These are phyloP conservation scores for Dysphania ambrosioides DNA, from an alignment of 148 eudicot genomes.

Conservation along the genomic window DNA sequence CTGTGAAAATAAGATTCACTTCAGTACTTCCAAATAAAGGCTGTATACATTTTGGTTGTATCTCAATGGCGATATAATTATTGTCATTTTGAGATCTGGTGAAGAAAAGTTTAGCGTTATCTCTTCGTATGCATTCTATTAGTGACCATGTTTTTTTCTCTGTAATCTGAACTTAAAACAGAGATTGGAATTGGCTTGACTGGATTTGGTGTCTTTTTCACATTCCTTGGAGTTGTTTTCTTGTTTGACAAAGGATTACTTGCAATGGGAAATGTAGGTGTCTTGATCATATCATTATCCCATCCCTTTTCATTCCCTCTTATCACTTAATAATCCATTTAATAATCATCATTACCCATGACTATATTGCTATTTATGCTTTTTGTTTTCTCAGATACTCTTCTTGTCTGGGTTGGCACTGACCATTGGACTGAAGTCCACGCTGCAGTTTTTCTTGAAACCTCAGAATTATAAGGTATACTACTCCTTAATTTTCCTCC, in stretches of 20 bases:
- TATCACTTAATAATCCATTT: no score
- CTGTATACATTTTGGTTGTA: neutral
- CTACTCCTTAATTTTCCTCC: neutral
- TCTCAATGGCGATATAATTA: neutral
- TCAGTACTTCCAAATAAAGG: neutral
- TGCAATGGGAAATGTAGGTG: constrained; percentile 94
- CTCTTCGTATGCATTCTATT: neutral
- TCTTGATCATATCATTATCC: constrained; percentile 14
- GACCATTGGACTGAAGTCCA: constrained; percentile 85
- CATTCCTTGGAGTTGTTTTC: constrained; percentile 78
- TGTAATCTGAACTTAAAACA: constrained; percentile 29
- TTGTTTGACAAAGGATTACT: constrained; percentile 91
- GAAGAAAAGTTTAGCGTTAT: neutral
- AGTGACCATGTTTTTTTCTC: constrained; percentile 7
- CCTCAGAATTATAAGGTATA: constrained; percentile 67
- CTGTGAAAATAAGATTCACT: neutral
- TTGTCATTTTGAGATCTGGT: neutral
- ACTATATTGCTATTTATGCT: neutral
- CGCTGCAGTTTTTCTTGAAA: constrained; percentile 83
- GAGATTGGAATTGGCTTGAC: constrained; percentile 95
- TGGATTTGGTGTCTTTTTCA: constrained; percentile 87
- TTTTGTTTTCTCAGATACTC: constrained; percentile 60
- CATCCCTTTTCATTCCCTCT: no score
- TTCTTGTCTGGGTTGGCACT: constrained; percentile 83
- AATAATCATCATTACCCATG: no score